Evolutionary conservation across 495 filamentous ascomycete species (phyloP).

Genomic region (Lasiosphaeria hispida): DNA sequence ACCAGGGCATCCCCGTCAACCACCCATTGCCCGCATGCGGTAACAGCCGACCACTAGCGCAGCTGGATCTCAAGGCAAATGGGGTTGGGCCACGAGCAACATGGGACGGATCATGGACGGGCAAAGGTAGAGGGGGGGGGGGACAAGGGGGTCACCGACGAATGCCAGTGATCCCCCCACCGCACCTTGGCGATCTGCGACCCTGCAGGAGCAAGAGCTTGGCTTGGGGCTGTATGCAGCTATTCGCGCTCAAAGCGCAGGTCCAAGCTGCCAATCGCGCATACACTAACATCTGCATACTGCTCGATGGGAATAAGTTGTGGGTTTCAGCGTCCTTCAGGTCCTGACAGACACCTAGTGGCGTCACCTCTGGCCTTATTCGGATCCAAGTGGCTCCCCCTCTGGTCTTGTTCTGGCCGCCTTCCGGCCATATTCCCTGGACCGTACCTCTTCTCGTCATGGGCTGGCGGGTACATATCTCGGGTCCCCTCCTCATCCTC

Average conservation of each 20-base stretch:
- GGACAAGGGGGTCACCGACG: background rate
- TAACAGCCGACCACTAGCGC: background rate
- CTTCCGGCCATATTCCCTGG: no score
- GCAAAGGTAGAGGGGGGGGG: background rate
- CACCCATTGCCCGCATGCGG: background rate
- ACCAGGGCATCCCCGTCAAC: slow-evolving; percentile 7
- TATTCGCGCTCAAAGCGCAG: slow-evolving; percentile 10
- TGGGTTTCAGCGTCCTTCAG: slow-evolving; percentile 3
- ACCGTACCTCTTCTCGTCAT: no score
- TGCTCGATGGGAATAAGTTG: slow-evolving; percentile 7
- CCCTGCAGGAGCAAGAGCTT: slow-evolving; percentile 1
- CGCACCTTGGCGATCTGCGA: slow-evolving; percentile 4
- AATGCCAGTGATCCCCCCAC: slow-evolving; percentile 3
- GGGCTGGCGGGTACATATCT: no score
- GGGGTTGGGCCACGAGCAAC: background rate
- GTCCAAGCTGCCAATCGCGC: slow-evolving; percentile 5
- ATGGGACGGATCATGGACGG: no score
- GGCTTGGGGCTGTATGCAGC: background rate
- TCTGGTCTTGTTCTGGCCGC: no score
- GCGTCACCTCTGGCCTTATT: no score
- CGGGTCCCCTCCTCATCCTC: no score
- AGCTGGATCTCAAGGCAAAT: background rate
- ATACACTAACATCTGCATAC: background rate
- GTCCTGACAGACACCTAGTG: no score
- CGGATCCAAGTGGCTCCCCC: no score